Evolutionary conservation across 2,329 filamentous ascomycete genomes (phyloP).

Genomic region (Penicillium glabrum): DNA sequence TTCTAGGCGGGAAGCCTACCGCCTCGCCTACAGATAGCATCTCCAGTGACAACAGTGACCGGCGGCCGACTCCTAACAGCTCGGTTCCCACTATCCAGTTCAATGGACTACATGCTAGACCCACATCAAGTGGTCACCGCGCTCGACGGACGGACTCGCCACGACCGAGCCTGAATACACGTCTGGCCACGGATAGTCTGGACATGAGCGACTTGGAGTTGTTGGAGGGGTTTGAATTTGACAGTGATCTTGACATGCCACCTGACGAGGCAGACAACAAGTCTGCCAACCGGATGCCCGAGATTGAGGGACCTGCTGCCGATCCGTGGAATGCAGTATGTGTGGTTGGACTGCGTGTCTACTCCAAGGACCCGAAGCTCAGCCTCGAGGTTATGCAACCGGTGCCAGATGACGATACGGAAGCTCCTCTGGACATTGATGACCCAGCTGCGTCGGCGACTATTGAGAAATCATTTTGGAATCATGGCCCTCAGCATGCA

Average conservation of each 20-base stretch:
- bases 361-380: conserved; percentile 52
- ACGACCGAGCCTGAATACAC: conserved; percentile 26
- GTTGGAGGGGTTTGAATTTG: conserved; percentile 43
- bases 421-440: conserved; percentile 46
- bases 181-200: conserved; percentile 21
- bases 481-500: not conserved
- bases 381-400: conserved; percentile 54
- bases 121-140: conserved; percentile 8
- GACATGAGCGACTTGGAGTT: conserved; percentile 34
- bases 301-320: conserved; percentile 7
- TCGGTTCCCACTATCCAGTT: conserved; percentile 30
- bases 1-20: conserved; percentile 24
- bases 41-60: conserved; percentile 19
- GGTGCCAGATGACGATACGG: conserved; percentile 37
- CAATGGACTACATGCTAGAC: conserved; percentile 22
- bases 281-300: not conserved
- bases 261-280: conserved; percentile 25
- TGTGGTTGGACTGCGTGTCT: conserved; percentile 60
- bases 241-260: conserved; percentile 44
- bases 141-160: conserved; percentile 16
- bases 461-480: conserved; percentile 25
- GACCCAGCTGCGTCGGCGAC: conserved; percentile 38
- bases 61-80: conserved; percentile 11
- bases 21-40: conserved; percentile 29
- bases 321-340: conserved; percentile 62